phyloP scores from a whole-genome alignment of 345 rosid species.

The Citrus maxima region DNA sequence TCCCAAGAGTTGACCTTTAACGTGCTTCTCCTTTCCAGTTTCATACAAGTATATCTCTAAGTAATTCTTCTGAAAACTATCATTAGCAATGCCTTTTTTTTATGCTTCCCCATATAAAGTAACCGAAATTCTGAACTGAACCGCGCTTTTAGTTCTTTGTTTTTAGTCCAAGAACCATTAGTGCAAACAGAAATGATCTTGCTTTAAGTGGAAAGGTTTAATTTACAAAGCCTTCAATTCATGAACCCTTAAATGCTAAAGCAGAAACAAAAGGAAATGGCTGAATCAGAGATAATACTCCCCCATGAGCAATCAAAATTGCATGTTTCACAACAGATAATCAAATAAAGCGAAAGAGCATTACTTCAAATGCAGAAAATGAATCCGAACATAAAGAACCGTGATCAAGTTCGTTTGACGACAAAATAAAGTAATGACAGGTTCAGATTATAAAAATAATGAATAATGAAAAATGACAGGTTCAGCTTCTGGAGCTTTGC shows the following conservation, averaged over 20 bases:
- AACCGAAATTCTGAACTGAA: conserved; percentile 39
- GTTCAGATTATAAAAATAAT: conserved; percentile 6
- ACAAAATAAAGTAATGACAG: neutral
- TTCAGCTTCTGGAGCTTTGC: no score
- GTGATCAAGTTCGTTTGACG: neutral
- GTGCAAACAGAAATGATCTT: conserved; percentile 15
- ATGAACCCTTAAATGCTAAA: conserved; percentile 9
- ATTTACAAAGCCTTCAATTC: conserved; percentile 20
- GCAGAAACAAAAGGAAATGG: neutral
- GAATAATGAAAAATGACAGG: neutral
- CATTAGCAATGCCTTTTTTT: conserved; percentile 30
- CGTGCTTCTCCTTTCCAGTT: conserved; percentile 48
- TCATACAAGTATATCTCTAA: conserved; percentile 72
- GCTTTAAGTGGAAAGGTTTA: conserved; percentile 13
- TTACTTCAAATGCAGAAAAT: neutral
- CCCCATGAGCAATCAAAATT: neutral
- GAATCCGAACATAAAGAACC: neutral
- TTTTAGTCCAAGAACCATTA: conserved; percentile 67
- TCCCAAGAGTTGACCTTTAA: conserved; percentile 77
- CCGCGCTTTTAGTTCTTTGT: conserved; percentile 47
- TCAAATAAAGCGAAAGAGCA: neutral
- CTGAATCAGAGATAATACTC: neutral
- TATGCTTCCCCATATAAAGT: conserved; percentile 51
- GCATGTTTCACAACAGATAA: neutral
- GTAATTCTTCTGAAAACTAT: conserved; percentile 63